A percentile compares a stretch with the other conserved stretches of the same genome.
Conservation (phyloP, 352 stramenopile genomes). For the Albugo candida region DNA sequence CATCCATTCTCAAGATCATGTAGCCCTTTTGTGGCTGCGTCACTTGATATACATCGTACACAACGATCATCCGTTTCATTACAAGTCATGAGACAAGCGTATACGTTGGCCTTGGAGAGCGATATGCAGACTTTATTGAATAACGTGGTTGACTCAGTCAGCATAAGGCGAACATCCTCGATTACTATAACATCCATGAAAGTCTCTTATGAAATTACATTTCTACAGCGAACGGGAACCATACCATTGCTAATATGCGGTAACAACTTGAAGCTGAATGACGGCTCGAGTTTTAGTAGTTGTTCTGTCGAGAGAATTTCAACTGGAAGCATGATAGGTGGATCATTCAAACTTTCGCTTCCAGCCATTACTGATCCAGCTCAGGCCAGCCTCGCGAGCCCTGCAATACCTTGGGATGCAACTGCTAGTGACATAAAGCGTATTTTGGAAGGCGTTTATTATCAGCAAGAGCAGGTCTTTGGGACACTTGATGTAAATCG, state of each 20-base stretch:
- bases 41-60: not conserved
- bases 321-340: slow-evolving; percentile 45
- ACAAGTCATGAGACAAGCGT: slow-evolving; percentile 3
- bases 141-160: slow-evolving; percentile 28
- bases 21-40: not conserved
- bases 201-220: slow-evolving; percentile 38
- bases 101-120: slow-evolving; percentile 4
- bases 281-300: not conserved
- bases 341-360: slow-evolving; percentile 35
- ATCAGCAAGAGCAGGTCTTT: slow-evolving; percentile 51
- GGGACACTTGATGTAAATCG: slow-evolving; percentile 70
- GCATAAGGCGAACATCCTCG: slow-evolving; percentile 14
- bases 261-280: not conserved
- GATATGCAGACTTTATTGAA: slow-evolving; percentile 27
- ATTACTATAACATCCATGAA: slow-evolving; percentile 31
- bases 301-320: slow-evolving; percentile 20
- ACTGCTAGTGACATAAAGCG: slow-evolving; percentile 41
- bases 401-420: slow-evolving; percentile 51
- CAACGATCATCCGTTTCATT: not conserved
- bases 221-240: slow-evolving; percentile 33
- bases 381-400: slow-evolving; percentile 5
- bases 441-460: slow-evolving; percentile 19
- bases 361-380: slow-evolving; percentile 16
- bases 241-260: slow-evolving; percentile 32
- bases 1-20: not conserved